Evolutionary conservation across 1,284 basidiomycete genomes (phyloP).

Genomic region (Rugosomyces carneus): DNA sequence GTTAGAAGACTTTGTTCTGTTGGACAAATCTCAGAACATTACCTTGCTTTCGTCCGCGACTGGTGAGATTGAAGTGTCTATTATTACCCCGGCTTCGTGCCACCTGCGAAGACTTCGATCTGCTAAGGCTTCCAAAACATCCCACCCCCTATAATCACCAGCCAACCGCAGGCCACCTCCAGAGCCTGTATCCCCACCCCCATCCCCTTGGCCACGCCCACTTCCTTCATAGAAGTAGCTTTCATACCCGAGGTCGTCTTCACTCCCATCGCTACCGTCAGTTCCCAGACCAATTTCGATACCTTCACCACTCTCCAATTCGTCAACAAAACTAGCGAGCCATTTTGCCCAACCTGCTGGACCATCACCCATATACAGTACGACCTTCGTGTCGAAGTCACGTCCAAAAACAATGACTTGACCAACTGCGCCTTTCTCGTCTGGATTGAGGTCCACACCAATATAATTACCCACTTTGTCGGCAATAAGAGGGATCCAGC

Average conservation of each 20-base stretch:
- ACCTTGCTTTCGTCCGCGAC: slow-evolving; percentile 34
- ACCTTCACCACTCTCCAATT: slow-evolving; percentile 85
- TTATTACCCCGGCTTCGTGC: slow-evolving; percentile 71
- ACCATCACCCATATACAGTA: slow-evolving; percentile 89
- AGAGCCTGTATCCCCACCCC: slow-evolving; percentile 63
- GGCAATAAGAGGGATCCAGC: slow-evolving; percentile 93
- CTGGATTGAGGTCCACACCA: slow-evolving; percentile 92
- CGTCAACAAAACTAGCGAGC: slow-evolving; percentile 90
- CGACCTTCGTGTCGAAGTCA: slow-evolving; percentile 97
- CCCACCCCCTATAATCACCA: slow-evolving; percentile 88
- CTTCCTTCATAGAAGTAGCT: slow-evolving; percentile 79
- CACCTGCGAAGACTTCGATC: slow-evolving; percentile 81
- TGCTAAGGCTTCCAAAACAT: slow-evolving; percentile 85
- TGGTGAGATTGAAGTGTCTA: slow-evolving; percentile 33
- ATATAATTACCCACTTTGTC: slow-evolving; percentile 97
- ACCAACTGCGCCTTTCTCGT: slow-evolving; percentile 67
- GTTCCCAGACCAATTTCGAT: slow-evolving; percentile 70
- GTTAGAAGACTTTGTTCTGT: slow-evolving; percentile 4
- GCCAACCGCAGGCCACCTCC: slow-evolving; percentile 62
- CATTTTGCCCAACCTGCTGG: slow-evolving; percentile 92
- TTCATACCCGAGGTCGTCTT: slow-evolving; percentile 83
- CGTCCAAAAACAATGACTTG: slow-evolving; percentile 98
- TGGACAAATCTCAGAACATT: slow-evolving; percentile 16
- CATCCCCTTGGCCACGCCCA: slow-evolving; percentile 69
- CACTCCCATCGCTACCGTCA: slow-evolving; percentile 67